Percentiles rank a stretch among this genome's conserved stretches.
Evolutionary conservation across 106 monocot species (phyloP).

Genomic region (Dioscorea dumetorum): DNA sequence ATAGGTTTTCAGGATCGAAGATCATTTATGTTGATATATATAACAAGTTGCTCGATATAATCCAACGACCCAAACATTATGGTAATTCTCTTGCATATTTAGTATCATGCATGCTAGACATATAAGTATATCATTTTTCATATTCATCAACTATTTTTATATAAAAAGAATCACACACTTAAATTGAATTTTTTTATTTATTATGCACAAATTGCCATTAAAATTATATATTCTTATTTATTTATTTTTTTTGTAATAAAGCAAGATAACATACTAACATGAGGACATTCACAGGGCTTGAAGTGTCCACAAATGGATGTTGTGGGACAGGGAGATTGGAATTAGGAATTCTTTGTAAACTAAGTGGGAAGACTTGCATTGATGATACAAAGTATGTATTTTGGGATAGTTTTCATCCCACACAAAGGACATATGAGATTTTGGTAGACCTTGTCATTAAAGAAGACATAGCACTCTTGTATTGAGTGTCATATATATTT

Average conservation of each 20-base stretch:
- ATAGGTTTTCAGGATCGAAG: neutral
- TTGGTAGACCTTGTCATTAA: slow-evolving; percentile 6
- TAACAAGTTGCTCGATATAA: neutral
- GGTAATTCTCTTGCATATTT: slow-evolving; percentile 3
- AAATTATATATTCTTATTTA: too few relatives aligned
- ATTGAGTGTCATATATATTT: too few relatives aligned
- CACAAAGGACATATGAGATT: slow-evolving; percentile 22
- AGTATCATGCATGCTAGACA: neutral
- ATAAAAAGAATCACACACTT: too few relatives aligned
- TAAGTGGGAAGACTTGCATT: slow-evolving; percentile 7
- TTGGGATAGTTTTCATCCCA: slow-evolving; percentile 38
- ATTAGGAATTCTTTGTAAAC: slow-evolving; percentile 17
- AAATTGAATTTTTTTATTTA: too few relatives aligned
- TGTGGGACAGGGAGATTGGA: slow-evolving; percentile 27
- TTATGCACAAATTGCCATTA: too few relatives aligned
- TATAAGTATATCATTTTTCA: too few relatives aligned
- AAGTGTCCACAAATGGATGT: slow-evolving; percentile 22
- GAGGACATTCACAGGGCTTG: slow-evolving; percentile 14
- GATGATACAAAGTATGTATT: slow-evolving; percentile 32
- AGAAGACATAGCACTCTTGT: slow-evolving; percentile 2
- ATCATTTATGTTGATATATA: slow-evolving; percentile 9
- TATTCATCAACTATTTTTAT: too few relatives aligned
- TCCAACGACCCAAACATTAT: neutral
- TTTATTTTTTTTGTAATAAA: too few relatives aligned
- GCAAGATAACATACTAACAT: neutral